These are phyloP conservation scores for Boechera divaricarpa DNA, from an alignment of 345 rosid genomes.

Conservation along the genomic window DNA sequence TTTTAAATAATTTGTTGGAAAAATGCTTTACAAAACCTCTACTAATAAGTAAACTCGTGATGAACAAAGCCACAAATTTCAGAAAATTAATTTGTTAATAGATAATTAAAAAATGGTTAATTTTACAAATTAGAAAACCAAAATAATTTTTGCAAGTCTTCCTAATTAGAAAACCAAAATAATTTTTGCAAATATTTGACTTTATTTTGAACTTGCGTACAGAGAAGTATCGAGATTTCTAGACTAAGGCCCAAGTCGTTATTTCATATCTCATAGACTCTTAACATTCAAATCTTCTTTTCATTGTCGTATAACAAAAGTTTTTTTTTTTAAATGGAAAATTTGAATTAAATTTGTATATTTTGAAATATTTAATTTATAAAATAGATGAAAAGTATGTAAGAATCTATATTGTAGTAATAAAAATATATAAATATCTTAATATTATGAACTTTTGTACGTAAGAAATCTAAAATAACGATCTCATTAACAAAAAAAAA, in stretches of 20 bases:
- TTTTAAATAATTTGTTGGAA: neutral
- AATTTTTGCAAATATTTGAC: neutral
- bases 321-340: no score
- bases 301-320: no score
- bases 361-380: no score
- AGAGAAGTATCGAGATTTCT: neutral
- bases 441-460: no score
- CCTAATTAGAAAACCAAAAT: no score
- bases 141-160: neutral
- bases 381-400: no score
- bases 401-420: no score
- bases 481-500: neutral
- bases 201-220: neutral
- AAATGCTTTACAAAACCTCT: neutral
- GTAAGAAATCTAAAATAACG: neutral
- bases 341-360: no score
- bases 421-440: no score
- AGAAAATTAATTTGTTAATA: neutral
- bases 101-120: neutral
- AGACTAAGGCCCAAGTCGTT: slow-evolving; percentile 35
- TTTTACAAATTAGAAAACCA: neutral
- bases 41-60: neutral
- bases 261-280: neutral
- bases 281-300: neutral
- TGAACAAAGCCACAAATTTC: neutral